These are phyloP conservation scores for Schoenoplectus tabernaemontani DNA, from an alignment of 202 grass and related monocot genomes.

Conservation along the genomic window DNA sequence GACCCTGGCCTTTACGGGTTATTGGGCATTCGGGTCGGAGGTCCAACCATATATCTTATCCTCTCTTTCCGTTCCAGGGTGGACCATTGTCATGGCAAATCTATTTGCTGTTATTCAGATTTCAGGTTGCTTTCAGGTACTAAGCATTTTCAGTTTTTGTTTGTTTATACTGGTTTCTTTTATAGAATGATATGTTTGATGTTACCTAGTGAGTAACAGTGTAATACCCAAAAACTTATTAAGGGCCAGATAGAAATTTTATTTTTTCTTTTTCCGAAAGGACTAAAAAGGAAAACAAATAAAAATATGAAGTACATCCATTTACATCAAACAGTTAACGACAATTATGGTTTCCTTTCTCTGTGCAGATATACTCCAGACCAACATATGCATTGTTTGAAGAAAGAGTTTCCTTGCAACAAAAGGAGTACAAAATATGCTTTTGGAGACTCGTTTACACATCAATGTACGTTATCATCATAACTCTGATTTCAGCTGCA, in stretches of 20 bases:
- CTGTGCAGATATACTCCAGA: slow-evolving; percentile 70
- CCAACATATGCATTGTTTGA: slow-evolving; percentile 50
- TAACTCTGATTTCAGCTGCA: slow-evolving; percentile 48
- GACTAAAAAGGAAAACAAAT: neutral
- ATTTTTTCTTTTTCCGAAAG: too few relatives aligned
- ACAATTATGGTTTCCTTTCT: neutral
- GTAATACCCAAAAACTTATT: neutral
- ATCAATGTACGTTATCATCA: slow-evolving; percentile 34
- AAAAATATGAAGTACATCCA: neutral
- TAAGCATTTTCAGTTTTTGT: neutral
- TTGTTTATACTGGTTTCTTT: neutral
- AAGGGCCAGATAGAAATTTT: neutral
- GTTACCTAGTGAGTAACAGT: neutral
- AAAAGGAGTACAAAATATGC: slow-evolving; percentile 10
- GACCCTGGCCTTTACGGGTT: slow-evolving; percentile 60
- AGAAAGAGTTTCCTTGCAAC: slow-evolving; percentile 6
- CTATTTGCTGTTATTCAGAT: slow-evolving; percentile 84
- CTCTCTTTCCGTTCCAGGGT: slow-evolving; percentile 55
- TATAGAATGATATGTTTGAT: neutral
- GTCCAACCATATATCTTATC: slow-evolving; percentile 69
- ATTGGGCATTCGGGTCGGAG: slow-evolving; percentile 63
- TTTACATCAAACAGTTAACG: neutral
- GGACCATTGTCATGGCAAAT: slow-evolving; percentile 76
- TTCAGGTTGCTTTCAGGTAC: slow-evolving; percentile 80
- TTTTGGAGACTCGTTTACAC: slow-evolving; percentile 41